A percentile compares a stretch with the other conserved stretches of the same genome.
Evolutionary conservation across 208 protist genomes (phyloP).

Genomic region (Leishmania amazonensis): DNA sequence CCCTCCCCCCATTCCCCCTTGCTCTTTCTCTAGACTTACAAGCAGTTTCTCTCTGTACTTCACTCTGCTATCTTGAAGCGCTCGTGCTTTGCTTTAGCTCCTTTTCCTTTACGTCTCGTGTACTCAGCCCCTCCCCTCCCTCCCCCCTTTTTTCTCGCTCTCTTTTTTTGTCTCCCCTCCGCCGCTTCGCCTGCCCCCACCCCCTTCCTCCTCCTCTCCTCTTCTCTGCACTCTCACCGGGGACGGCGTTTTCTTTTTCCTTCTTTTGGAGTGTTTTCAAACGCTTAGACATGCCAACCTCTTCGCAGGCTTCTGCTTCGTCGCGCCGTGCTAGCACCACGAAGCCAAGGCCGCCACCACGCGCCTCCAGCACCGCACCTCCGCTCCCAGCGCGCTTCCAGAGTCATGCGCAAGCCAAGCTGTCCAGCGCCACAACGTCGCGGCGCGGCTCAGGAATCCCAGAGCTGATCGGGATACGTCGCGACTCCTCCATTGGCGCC

Average conservation of each 20-base stretch:
- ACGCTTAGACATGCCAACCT: conserved; percentile 6
- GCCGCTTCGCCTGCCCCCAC: background rate
- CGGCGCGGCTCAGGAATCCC: conserved; percentile 9
- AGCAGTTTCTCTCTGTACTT: background rate
- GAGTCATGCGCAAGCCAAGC: background rate
- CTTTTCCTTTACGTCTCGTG: background rate
- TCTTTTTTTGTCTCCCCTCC: background rate
- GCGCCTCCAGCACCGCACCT: background rate
- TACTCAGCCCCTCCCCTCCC: background rate
- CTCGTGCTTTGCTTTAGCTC: too few species aligned
- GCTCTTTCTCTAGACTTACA: background rate
- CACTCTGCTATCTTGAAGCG: conserved; percentile 1
- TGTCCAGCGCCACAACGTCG: background rate
- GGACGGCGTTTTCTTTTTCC: background rate
- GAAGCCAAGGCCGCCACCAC: background rate
- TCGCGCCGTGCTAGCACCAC: background rate
- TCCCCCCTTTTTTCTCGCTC: too few species aligned
- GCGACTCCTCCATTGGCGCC: conserved; percentile 64
- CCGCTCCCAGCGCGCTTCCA: conserved; percentile 7
- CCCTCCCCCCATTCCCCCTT: background rate
- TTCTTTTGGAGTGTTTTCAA: background rate
- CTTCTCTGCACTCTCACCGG: background rate
- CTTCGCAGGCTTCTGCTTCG: conserved; percentile 9
- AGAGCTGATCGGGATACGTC: conserved; percentile 31
- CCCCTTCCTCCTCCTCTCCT: background rate